Conservation (phyloP, 352 stramenopile genomes). For the Pythium pyrilobum region DNA sequence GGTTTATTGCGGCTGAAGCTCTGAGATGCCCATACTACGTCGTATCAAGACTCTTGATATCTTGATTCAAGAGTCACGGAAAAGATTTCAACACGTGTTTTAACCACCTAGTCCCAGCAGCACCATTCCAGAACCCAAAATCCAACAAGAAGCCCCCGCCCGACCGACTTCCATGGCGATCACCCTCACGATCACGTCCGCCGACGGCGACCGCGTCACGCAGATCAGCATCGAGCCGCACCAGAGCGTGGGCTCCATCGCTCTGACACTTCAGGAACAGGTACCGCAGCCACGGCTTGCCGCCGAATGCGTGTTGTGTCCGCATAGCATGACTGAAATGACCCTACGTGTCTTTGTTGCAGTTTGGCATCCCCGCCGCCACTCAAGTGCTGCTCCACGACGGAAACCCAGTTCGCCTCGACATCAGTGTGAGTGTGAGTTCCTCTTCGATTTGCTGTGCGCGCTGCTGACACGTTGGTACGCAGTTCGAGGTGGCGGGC, state of each 20-base stretch:
- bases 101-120: not conserved
- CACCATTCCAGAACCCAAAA: constrained; percentile 5
- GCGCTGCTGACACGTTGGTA: not conserved
- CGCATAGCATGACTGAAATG: too few species aligned
- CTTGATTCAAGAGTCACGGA: not conserved
- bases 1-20: not conserved
- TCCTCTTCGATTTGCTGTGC: not conserved
- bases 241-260: constrained; percentile 39
- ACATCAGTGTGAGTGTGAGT: constrained; percentile 37
- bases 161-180: constrained; percentile 37
- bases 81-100: constrained; percentile 7
- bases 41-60: too few species aligned
- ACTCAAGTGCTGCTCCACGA: constrained; percentile 63
- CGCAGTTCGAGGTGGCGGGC: constrained; percentile 62
- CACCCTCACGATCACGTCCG: constrained; percentile 52
- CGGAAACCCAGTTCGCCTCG: constrained; percentile 41
- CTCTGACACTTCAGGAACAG: constrained; percentile 45
- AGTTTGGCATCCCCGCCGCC: constrained; percentile 61
- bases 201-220: constrained; percentile 47
- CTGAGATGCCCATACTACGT: too few species aligned
- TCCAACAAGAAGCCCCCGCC: not conserved
- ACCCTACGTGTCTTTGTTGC: too few species aligned
- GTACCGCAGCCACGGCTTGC: too few species aligned
- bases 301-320: too few species aligned
- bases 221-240: constrained; percentile 49